Percentiles rank a stretch among this genome's conserved stretches.
These are phyloP conservation scores for Cotoneaster glaucophyllus DNA, from an alignment of 306 rosid genomes.

Conservation along the genomic window DNA sequence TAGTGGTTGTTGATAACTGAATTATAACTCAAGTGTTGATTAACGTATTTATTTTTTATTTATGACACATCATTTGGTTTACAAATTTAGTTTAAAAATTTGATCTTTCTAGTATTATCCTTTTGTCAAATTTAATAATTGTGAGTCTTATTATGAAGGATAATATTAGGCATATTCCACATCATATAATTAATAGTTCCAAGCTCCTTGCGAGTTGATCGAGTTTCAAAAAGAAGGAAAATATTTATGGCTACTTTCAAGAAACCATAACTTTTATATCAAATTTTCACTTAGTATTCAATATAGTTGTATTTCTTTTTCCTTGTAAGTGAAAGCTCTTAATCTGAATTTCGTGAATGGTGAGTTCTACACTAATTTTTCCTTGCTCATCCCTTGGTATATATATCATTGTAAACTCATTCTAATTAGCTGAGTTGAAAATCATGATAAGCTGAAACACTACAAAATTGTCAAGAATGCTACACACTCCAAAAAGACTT, in stretches of 20 bases:
- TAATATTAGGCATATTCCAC: too few relatives aligned
- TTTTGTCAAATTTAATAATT: too few relatives aligned
- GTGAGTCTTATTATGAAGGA: too few relatives aligned
- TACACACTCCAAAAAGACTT: background rate
- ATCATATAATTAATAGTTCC: too few relatives aligned
- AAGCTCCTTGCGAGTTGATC: background rate
- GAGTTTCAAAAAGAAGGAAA: background rate
- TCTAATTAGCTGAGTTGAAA: background rate
- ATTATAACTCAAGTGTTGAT: too few relatives aligned
- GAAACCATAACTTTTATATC: too few relatives aligned
- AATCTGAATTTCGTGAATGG: background rate
- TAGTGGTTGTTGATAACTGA: too few relatives aligned
- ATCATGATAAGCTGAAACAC: background rate
- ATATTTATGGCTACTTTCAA: background rate
- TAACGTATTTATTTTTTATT: too few relatives aligned
- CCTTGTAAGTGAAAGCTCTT: fast-evolving
- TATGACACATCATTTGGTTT: too few relatives aligned
- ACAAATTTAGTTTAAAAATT: too few relatives aligned
- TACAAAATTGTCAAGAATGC: background rate
- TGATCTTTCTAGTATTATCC: too few relatives aligned
- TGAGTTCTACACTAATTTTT: background rate
- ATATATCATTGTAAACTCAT: background rate
- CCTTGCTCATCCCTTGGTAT: background rate
- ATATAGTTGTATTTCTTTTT: background rate
- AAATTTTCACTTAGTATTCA: too few relatives aligned